A percentile compares a stretch with the other conserved stretches of the same genome.
phyloP scores from a whole-genome alignment of 441 rosid genomes.

The Euphorbia celastroides region DNA sequence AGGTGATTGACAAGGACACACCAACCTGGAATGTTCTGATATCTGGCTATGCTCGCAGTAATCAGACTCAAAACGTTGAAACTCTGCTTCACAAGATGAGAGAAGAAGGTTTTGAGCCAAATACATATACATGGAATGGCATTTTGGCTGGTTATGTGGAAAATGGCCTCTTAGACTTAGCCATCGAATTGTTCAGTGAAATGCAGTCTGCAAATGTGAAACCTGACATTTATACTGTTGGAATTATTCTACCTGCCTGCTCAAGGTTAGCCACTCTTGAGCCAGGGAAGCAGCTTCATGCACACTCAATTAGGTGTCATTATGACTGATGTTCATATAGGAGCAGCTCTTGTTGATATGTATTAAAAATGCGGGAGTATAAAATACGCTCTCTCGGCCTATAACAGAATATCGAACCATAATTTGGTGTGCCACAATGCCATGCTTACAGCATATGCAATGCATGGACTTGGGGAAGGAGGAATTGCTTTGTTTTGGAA shows the following conservation, averaged over 20 bases:
- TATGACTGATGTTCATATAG: slow-evolving; percentile 22
- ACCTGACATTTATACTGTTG: slow-evolving; percentile 27
- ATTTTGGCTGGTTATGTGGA: slow-evolving; percentile 51
- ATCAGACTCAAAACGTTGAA: slow-evolving; percentile 25
- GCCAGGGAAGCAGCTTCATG: slow-evolving; percentile 26
- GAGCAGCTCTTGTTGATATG: slow-evolving; percentile 56
- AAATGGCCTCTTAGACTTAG: slow-evolving; percentile 35
- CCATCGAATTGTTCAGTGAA: slow-evolving; percentile 26
- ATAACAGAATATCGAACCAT: slow-evolving; percentile 32
- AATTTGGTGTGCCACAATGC: slow-evolving; percentile 51
- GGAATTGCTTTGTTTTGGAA: slow-evolving; percentile 52
- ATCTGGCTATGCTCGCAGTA: slow-evolving; percentile 48
- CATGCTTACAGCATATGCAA: slow-evolving; percentile 68
- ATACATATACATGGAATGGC: slow-evolving; percentile 56
- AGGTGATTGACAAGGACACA: slow-evolving; percentile 35
- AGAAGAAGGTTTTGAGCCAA: slow-evolving; percentile 47
- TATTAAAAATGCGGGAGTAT: slow-evolving; percentile 82
- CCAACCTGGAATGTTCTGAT: slow-evolving; percentile 57
- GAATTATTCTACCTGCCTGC: slow-evolving; percentile 24
- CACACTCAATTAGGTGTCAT: slow-evolving; percentile 17
- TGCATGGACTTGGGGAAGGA: slow-evolving; percentile 66
- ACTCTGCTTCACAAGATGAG: slow-evolving; percentile 38
- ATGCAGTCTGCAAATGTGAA: slow-evolving; percentile 14
- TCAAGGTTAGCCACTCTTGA: slow-evolving; percentile 24
- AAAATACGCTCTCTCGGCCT: slow-evolving; percentile 35